These are phyloP conservation scores for Russula sp. DNA, from an alignment of 768 basidiomycete genomes.

Conservation along the genomic window DNA sequence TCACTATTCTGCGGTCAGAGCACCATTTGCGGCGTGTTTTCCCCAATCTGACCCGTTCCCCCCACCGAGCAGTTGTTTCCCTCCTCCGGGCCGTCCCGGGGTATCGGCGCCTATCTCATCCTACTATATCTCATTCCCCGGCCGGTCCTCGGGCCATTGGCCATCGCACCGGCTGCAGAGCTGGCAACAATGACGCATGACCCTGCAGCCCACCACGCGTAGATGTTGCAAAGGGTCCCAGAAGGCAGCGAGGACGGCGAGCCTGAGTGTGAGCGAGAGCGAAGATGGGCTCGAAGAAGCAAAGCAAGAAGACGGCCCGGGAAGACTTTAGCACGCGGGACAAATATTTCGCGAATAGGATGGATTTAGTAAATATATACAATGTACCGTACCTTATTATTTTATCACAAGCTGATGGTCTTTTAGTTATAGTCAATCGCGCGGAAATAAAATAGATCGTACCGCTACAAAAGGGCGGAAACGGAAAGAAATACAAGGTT, in stretches of 20 bases:
- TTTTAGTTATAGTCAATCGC: no score
- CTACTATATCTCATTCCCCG: not conserved
- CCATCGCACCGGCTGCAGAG: conserved; percentile 38
- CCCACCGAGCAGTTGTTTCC: conserved; percentile 59
- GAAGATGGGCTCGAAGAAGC: conserved; percentile 13
- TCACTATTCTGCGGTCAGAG: conserved; percentile 68
- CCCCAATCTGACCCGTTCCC: conserved; percentile 79
- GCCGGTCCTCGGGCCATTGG: no score
- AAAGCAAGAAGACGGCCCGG: no score
- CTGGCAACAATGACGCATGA: conserved; percentile 77
- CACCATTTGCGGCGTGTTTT: conserved; percentile 92
- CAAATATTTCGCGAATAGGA: no score
- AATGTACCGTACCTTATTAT: no score
- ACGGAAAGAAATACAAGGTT: no score
- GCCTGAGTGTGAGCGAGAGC: conserved; percentile 40
- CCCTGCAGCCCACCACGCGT: conserved; percentile 43
- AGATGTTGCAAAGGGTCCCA: conserved; percentile 30
- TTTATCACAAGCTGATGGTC: no score
- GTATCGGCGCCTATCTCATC: not conserved
- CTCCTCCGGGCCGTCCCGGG: not conserved
- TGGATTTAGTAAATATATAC: no score
- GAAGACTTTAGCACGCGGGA: no score
- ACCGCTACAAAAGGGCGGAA: no score
- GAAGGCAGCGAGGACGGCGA: conserved; percentile 32
- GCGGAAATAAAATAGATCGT: no score